Evolutionary conservation across 2,329 filamentous ascomycete genomes (phyloP), one percentile per base, ranked within the genome.

Genomic region (Pseudogymnoascus sp.): DNA sequence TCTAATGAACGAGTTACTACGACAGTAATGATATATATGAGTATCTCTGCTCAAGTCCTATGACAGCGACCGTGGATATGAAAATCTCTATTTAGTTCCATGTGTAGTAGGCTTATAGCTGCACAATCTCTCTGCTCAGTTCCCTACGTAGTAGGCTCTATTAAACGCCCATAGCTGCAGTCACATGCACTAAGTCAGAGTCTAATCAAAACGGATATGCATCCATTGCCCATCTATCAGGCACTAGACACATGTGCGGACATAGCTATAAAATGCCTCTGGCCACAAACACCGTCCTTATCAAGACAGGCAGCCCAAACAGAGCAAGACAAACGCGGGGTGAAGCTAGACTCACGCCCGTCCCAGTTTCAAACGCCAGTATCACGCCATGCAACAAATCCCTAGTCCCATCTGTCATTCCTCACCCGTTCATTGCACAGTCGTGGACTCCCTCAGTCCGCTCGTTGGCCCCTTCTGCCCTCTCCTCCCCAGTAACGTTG

Each of bases 401-500:
- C 47, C 23, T 12, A 54, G 23, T 31, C 23, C 23, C 26, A 16
- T 51, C 45, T n/a, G 14, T 5, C 45, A 14, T 51, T 54, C 47
- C 26, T 54, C 65, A 64, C 68, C 68, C 1, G 67, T 69, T 71
- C 69, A 69, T 39, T 71, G 60, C 12, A 67, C 68, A 29, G 66
- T 57, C 1, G 66, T 68, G 6, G 67, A 66, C 63, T 73, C 70
- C 40, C 73, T 64, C 23, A 74, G 60, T 1, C 63, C 62, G 64
- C 72, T 74, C 6, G 71, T 70, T 21, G 57, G 67, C 14, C 31
- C 75, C 70, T 86, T 85, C 69, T 82, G 79, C 21, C 79, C 80
- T 65, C 85, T 78, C 69, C 93, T 85, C 34, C 93, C 93, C 4
- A 99, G 79, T 61, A 99, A 77, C 1, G 93, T 97, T 1, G 95